phyloP scores from a whole-genome alignment of 768 basidiomycete species.

The Cytidiella melzeri region DNA sequence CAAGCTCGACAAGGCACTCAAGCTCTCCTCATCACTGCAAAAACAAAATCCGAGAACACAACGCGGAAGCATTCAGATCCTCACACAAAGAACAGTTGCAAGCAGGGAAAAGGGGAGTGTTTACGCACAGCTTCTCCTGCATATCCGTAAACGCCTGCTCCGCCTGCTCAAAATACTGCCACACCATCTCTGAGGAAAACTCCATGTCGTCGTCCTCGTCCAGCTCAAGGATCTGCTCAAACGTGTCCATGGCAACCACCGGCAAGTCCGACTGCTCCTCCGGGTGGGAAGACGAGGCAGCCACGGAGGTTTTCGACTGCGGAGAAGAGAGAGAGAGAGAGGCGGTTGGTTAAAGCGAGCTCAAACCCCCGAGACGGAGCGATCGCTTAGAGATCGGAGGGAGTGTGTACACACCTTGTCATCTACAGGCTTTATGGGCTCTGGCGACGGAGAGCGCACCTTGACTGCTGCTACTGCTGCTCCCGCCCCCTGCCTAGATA shows the following conservation, averaged over 20 bases:
- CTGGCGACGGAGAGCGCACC: not conserved
- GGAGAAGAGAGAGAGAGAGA: not conserved
- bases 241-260: slow-evolving; percentile 69
- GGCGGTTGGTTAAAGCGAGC: no score
- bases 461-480: not conserved
- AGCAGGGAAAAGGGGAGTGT: slow-evolving; percentile 12
- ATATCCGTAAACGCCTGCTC: slow-evolving; percentile 69
- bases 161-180: slow-evolving; percentile 80
- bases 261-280: slow-evolving; percentile 7
- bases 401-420: slow-evolving; percentile 5
- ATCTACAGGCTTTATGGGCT: slow-evolving; percentile 6
- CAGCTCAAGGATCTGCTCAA: slow-evolving; percentile 85
- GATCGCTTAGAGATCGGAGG: not conserved
- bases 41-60: no score
- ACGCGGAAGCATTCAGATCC: no score
- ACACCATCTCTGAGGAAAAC: slow-evolving; percentile 76
- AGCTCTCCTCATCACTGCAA: no score
- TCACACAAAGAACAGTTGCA: no score
- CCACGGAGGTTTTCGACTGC: not conserved
- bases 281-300: slow-evolving; percentile 7
- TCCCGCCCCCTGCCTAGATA: no score
- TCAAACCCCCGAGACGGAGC: no score
- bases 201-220: slow-evolving; percentile 76
- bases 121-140: slow-evolving; percentile 73
- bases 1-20: slow-evolving; percentile 61